Conservation (phyloP, 2,329 filamentous ascomycete genomes). For the Elsinoe necatrix region DNA sequence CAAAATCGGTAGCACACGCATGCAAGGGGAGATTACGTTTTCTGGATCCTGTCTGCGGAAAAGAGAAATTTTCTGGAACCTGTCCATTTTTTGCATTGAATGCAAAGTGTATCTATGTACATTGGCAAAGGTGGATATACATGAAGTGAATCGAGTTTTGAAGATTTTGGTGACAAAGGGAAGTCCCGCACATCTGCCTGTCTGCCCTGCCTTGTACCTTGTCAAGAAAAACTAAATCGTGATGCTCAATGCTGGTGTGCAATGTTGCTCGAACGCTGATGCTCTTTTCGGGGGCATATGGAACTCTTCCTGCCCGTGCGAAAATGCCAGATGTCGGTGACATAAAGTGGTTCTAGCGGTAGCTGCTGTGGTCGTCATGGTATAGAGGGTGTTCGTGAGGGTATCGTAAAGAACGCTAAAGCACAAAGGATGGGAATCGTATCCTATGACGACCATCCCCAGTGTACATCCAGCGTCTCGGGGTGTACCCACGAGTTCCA, state of each 20-base stretch:
- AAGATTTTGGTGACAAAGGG: neutral
- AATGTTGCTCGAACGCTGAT: slow-evolving; percentile 2
- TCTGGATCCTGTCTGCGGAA: neutral
- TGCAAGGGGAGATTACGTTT: neutral
- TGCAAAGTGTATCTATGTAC: slow-evolving; percentile 5
- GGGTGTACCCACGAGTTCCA: slow-evolving; percentile 16
- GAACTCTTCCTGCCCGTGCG: neutral
- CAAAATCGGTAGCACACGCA: too few relatives aligned
- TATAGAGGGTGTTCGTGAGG: neutral
- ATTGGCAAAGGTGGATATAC: neutral
- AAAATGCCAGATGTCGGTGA: neutral
- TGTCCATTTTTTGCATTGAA: neutral
- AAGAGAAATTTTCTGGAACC: neutral
- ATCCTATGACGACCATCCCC: slow-evolving; percentile 12
- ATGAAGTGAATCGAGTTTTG: neutral
- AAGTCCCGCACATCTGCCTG: neutral
- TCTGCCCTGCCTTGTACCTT: neutral
- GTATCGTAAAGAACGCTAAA: neutral
- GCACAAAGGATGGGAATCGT: neutral
- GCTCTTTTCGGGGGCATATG: neutral
- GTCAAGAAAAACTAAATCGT: neutral
- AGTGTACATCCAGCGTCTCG: slow-evolving; percentile 7
- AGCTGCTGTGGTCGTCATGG: neutral
- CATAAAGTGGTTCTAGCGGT: slow-evolving; percentile 1
- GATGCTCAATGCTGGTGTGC: neutral